Percentiles rank a stretch among this genome's conserved stretches.
Conservation (phyloP, 2,329 filamentous ascomycete species). For the Venturiaceae sp. region DNA sequence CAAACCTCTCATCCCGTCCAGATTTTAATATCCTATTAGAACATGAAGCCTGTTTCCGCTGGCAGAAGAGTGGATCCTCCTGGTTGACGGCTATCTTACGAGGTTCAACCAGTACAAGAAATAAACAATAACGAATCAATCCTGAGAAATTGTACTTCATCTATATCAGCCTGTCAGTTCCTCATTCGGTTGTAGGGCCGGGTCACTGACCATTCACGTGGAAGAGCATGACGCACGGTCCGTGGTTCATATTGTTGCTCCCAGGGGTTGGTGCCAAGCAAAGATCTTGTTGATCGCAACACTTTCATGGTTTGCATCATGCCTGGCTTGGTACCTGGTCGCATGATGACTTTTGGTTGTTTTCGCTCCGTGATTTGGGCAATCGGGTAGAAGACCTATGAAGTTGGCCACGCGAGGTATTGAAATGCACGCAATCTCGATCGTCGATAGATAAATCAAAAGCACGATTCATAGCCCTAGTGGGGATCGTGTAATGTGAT, state of each 20-base stretch:
- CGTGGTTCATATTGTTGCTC: neutral
- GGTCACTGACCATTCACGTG: neutral
- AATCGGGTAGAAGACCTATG: neutral
- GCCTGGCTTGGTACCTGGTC: neutral
- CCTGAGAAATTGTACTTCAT: neutral
- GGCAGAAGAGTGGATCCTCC: neutral
- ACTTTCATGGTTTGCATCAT: neutral
- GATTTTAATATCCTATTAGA: neutral
- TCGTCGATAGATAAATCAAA: neutral
- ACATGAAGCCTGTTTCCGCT: neutral
- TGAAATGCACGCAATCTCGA: neutral
- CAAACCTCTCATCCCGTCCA: too few relatives aligned
- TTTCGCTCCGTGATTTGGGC: neutral
- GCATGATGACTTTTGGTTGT: neutral
- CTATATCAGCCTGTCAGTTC: neutral
- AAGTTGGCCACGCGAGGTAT: neutral
- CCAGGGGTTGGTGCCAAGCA: neutral
- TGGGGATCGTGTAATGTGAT: too few relatives aligned
- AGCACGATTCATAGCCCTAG: neutral
- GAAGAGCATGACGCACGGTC: neutral
- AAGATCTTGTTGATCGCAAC: neutral
- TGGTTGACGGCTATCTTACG: neutral
- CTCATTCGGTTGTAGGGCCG: neutral
- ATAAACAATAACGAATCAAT: neutral
- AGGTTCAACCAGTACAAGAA: neutral